These are phyloP conservation scores for Boletus sp. DNA, from an alignment of 1,284 basidiomycete species.

Conservation along the genomic window DNA sequence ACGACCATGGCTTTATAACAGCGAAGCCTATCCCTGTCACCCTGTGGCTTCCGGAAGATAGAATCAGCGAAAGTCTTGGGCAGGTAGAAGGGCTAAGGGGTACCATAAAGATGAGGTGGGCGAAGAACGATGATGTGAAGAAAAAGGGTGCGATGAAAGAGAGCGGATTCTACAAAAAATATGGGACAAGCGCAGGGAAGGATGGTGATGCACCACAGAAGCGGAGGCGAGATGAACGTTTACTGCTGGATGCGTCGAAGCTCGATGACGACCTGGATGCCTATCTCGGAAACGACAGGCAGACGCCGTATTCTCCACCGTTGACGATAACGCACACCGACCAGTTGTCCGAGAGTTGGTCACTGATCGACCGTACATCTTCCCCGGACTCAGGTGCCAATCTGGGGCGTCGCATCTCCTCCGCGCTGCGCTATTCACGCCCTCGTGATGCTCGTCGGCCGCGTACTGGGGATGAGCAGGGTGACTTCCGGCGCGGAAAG, in stretches of 20 bases:
- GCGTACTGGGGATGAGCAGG: constrained; percentile 23
- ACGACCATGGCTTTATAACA: constrained; percentile 52
- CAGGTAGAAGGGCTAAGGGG: constrained; percentile 62
- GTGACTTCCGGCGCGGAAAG: constrained; percentile 17
- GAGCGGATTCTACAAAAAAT: constrained; percentile 72
- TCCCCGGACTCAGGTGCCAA: constrained; percentile 36
- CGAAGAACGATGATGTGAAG: constrained; percentile 63
- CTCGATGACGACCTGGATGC: constrained; percentile 56
- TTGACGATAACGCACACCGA: constrained; percentile 66
- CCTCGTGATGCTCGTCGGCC: constrained; percentile 13
- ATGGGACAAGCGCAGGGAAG: constrained; percentile 63
- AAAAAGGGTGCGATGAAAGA: constrained; percentile 63
- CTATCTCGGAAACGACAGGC: constrained; percentile 49
- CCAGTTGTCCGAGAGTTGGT: constrained; percentile 48
- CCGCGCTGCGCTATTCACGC: constrained; percentile 37
- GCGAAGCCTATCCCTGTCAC: constrained; percentile 65
- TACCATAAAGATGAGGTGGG: constrained; percentile 66
- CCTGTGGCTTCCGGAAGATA: constrained; percentile 73
- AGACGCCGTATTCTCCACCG: constrained; percentile 37
- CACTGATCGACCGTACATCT: constrained; percentile 55
- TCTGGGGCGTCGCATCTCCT: constrained; percentile 44
- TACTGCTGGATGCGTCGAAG: constrained; percentile 26
- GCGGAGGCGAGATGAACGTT: constrained; percentile 34
- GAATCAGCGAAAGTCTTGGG: constrained; percentile 65
- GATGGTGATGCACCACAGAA: constrained; percentile 36